Base-by-base conservation (phyloP, 2,329 filamentous ascomycete species). In the Aspergillus eucalypticola region DNA sequence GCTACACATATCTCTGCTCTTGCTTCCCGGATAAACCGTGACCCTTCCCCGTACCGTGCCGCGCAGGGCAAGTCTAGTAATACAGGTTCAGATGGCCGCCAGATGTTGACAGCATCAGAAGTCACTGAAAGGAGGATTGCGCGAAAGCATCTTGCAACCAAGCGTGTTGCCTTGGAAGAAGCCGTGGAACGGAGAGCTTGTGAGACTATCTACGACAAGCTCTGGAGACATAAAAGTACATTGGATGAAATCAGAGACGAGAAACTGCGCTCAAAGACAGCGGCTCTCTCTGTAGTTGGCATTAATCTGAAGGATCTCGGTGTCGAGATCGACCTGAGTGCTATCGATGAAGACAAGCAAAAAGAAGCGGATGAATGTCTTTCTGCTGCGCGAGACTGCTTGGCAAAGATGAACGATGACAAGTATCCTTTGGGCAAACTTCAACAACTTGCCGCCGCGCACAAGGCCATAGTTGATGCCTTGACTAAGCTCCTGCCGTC, bases 161-260 rank as follows among this genome's bases (percentile, higher is more conserved):
- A 96, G 76, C 85, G 88, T 44, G 76, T 85, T 3, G 83, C 90
- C 8, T 77, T 98, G 29, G 94, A 99, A 76, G 95, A 99, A 75
- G 92, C 92, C 3, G 90, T 98, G 0, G 95, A 99, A 74, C 86
- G 91, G 64, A 86, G 90, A 64, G 85, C 93, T 10, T 96, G 91
- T 71, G 92, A 96, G 72, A 88, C 88, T 56, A 88, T 94, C 49
- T 98, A 98, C 71, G 84, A 88, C 60, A 88, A 90, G 65, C 91
- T 99, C 73, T 99, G 94, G 84, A 88, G 92, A 50, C 95, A 99
- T 74, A 87, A 90, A 61, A 95, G 85, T 73, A 96, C 94, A 0
- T 88, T 98, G 69, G 95, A 99, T 72, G 94, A 97, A 76, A 93
- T 95, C 11, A 86, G 94, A 70, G 95, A 99, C 73, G 93, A 96